Evolutionary conservation across 805 yeast species (phyloP).

Genomic region (Yamadazyma scolyti): DNA sequence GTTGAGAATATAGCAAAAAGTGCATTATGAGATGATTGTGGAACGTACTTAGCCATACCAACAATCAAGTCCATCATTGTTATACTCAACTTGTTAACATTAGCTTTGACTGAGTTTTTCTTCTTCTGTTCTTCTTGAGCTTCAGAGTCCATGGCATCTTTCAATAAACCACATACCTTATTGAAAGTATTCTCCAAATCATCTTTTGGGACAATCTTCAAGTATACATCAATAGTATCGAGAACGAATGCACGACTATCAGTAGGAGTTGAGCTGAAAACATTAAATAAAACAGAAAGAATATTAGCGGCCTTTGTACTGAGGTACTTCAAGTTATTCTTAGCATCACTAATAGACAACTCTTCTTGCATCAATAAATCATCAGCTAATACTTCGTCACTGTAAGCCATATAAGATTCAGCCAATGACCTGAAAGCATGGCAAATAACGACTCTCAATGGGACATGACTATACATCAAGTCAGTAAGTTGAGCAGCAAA

Average conservation of each 20-base stretch:
- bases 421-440: slow-evolving; percentile 75
- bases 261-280: slow-evolving; percentile 83
- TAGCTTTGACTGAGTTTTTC: slow-evolving; percentile 5
- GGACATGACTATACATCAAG: slow-evolving; percentile 68
- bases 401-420: slow-evolving; percentile 66
- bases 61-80: slow-evolving; percentile 92
- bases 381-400: slow-evolving; percentile 53
- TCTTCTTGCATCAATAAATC: slow-evolving; percentile 57
- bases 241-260: slow-evolving; percentile 80
- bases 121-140: slow-evolving; percentile 17
- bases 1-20: slow-evolving; percentile 73
- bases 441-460: slow-evolving; percentile 77
- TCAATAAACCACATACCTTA: slow-evolving; percentile 78
- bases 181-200: slow-evolving; percentile 77
- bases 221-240: slow-evolving; percentile 80
- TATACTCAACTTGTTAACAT: slow-evolving; percentile 55
- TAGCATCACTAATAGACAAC: slow-evolving; percentile 56
- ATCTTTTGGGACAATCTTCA: slow-evolving; percentile 61
- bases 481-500: slow-evolving; percentile 79
- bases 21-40: slow-evolving; percentile 64
- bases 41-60: slow-evolving; percentile 81
- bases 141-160: slow-evolving; percentile 67
- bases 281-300: slow-evolving; percentile 85
- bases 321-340: slow-evolving; percentile 57
- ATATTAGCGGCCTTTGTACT: slow-evolving; percentile 67